Base-by-base conservation (phyloP, 176 grass and related monocot genomes). In the Oryza australiensis region DNA sequence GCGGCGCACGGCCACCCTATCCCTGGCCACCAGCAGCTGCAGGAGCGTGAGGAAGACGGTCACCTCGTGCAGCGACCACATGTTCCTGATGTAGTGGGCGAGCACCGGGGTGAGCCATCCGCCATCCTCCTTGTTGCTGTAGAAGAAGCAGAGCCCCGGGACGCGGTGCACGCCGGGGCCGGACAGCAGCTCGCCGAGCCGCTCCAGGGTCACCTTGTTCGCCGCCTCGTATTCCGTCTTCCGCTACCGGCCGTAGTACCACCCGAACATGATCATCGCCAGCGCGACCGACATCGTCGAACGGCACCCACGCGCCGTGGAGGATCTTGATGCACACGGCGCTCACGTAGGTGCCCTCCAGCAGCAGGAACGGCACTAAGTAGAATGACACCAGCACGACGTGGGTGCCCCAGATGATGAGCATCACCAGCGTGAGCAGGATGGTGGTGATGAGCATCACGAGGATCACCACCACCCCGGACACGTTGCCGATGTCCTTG, bases 371-470 rank as follows among this genome's bases (percentile, higher is more conserved):
- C 16, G 29, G 30, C n/a, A 85, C 75, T 7, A 88, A 91, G 64
- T 85, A 91, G 43, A 91, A 27, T 38, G 27, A 75, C 22, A 72
- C 85, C 65, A 88, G 42, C 62, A 82, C 9, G 5, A 73, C 18
- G 51, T 69, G 85, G 0, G 72, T 88, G 72, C 65, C 80, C 89
- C 89, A 85, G 26, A 91, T 76, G 41, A 91, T 81, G 75, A 88
- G 84, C 89, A 91, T 88, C 48, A 88, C 89, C 64, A 91, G 76
- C 18, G 85, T 88, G 43, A 91, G 70, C 16, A 91, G 29, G 74
- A 91, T 76, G 71, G 85, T 88, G 5, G 89, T 91, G 68, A 88
- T 91, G 22, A 91, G 62, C 89, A 91, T 88, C 18, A 91, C 82
- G 13, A 87, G 71, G 75, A 91, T 91, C 33, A 84, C 85, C n/a